Base-by-base conservation (phyloP, 306 rosid genomes). In the Quercus robur region DNA sequence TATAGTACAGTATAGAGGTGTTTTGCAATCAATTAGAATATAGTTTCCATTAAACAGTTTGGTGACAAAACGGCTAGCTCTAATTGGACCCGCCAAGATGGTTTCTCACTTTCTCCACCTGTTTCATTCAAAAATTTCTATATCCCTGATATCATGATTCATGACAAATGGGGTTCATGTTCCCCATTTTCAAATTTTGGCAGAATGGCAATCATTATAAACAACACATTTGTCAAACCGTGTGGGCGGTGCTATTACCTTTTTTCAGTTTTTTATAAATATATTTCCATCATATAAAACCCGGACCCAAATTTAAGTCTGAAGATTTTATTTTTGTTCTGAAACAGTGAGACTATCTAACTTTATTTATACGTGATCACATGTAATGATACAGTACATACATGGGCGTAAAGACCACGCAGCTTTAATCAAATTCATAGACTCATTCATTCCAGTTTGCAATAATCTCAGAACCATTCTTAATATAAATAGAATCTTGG, bases 21-120 rank as follows among this genome's bases (percentile, higher is more conserved):
- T 58, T 8, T 23, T 58, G 30, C 64, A 58, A 41, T 11, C 46
- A 41, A 58, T 20, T 21, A 58, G 11, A 58, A 3, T 21, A 3
- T 9, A 9, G 5, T 20, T 58, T 58, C 14, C 64, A 25, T 3
- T 25, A 9, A 58, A 83, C 74, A 78, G 81, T 73, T 83, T 82
- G 71, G 71, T 52, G 33, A 13, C 44, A 61, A 79, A 81, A 41
- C 46, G 46, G 46, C 46, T 70, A 74, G 86, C 76, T 52, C 38
- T 19, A 3, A 81, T 25, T 56, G 57, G 68, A 57, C 63, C 74
- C 70, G 19, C 14, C 44, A 76, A 63, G 64, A 26, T 71, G 70
- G 31, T 81, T 44, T 11, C n/a, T n/a, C n/a, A n/a, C n/a, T n/a
- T n/a, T n/a, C 46, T 41, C 80, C 75, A 73, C 51, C 26, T 52